phyloP scores from a whole-genome alignment of 2,329 filamentous ascomycete species.

The Rhinocladiella similis region DNA sequence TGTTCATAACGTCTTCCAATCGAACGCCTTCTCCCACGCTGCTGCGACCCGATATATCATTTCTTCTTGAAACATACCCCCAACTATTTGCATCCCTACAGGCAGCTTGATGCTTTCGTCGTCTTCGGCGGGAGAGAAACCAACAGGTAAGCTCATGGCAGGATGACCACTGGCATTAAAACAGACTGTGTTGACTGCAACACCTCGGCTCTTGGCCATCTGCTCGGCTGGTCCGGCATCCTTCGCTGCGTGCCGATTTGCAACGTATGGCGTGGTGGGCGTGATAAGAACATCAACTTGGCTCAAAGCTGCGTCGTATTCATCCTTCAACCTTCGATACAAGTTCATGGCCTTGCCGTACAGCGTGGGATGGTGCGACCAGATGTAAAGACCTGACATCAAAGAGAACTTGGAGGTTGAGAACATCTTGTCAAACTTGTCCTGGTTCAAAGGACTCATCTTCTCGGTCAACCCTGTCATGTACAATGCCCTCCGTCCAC shows the following conservation, averaged over 20 bases:
- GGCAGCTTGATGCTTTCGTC: constrained; percentile 36
- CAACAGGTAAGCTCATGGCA: constrained; percentile 54
- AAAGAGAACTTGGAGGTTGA: constrained; percentile 49
- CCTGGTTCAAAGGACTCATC: constrained; percentile 32
- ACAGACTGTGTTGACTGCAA: constrained; percentile 57
- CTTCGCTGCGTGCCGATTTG: constrained; percentile 12
- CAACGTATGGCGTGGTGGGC: constrained; percentile 35
- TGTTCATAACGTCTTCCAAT: constrained; percentile 40
- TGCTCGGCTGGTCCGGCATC: constrained; percentile 17
- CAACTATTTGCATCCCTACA: constrained; percentile 42
- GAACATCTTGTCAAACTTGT: constrained; percentile 54
- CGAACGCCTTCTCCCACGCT: constrained; percentile 40
- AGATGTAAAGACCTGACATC: constrained; percentile 43
- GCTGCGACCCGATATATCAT: constrained; percentile 24
- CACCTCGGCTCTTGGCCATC: constrained; percentile 36
- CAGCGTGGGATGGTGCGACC: constrained; percentile 40
- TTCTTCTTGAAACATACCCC: constrained; percentile 38
- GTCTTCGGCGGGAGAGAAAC: constrained; percentile 34
- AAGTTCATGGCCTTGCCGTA: constrained; percentile 46
- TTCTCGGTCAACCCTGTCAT: constrained; percentile 3
- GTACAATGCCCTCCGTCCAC: constrained; percentile 4
- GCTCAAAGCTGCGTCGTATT: constrained; percentile 43
- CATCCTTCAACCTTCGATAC: constrained; percentile 39
- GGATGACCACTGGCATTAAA: constrained; percentile 62
- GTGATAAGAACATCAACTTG: constrained; percentile 43